These are phyloP conservation scores for Vigna hirtella DNA, from an alignment of 306 rosid genomes.

Conservation along the genomic window DNA sequence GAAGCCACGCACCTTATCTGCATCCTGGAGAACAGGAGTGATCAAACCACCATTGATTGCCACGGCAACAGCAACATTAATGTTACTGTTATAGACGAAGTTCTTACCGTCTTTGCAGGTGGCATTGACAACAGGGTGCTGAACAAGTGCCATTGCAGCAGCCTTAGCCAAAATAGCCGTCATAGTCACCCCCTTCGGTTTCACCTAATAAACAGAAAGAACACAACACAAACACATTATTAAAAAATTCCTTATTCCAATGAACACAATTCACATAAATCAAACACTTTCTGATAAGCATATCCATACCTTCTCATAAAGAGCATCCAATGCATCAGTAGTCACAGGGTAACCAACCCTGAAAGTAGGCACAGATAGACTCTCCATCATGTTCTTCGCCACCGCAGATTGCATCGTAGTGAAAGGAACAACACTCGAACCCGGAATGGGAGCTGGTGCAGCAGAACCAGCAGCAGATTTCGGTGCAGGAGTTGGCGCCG, in stretches of 20 bases:
- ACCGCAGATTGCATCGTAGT: slow-evolving; percentile 89
- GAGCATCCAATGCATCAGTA: slow-evolving; percentile 76
- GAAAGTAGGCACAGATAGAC: slow-evolving; percentile 85
- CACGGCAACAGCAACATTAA: slow-evolving; percentile 81
- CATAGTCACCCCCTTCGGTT: slow-evolving; percentile 43
- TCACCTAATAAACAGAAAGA: slow-evolving; percentile 19
- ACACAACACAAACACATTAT: neutral
- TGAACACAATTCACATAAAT: neutral
- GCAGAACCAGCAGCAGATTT: slow-evolving; percentile 45
- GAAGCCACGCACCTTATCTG: slow-evolving; percentile 68
- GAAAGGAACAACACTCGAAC: slow-evolving; percentile 77
- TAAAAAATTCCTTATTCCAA: neutral
- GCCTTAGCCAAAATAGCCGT: slow-evolving; percentile 66
- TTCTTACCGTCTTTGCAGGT: slow-evolving; percentile 81
- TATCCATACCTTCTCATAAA: slow-evolving; percentile 66
- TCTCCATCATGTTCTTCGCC: slow-evolving; percentile 85
- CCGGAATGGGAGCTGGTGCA: slow-evolving; percentile 63
- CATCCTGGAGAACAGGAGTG: slow-evolving; percentile 87
- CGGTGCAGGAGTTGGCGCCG: slow-evolving; percentile 37
- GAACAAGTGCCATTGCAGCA: slow-evolving; percentile 79
- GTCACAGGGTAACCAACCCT: slow-evolving; percentile 81
- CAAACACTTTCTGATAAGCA: neutral
- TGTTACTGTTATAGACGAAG: slow-evolving; percentile 63
- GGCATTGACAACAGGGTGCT: slow-evolving; percentile 81
- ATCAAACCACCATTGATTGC: slow-evolving; percentile 82